Percentiles rank a stretch among this genome's conserved stretches.
These are phyloP conservation scores for Citeromyces matritensis DNA, from an alignment of 805 yeast genomes.

Conservation along the genomic window DNA sequence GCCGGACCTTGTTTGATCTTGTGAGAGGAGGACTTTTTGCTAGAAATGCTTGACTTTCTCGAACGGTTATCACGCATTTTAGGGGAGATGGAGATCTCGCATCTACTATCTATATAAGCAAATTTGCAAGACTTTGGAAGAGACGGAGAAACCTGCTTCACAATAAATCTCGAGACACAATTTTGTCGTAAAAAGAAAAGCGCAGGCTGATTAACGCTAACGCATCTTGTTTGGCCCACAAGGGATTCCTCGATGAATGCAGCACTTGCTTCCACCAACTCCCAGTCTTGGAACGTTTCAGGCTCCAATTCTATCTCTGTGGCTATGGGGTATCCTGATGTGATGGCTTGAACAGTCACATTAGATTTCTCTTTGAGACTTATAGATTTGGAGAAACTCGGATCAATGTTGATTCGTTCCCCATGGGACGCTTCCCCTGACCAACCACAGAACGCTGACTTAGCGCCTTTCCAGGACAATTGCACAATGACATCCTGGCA, in stretches of 20 bases:
- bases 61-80: constrained; percentile 16
- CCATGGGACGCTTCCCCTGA: constrained; percentile 1
- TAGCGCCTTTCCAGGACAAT: neutral
- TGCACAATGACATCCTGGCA: constrained; percentile 2
- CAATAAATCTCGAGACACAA: constrained; percentile 39
- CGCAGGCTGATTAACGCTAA: constrained; percentile 39
- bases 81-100: constrained; percentile 50
- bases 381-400: constrained; percentile 40
- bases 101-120: constrained; percentile 24
- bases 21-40: constrained; percentile 1
- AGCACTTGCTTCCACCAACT: constrained; percentile 72
- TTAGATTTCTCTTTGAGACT: constrained; percentile 25
- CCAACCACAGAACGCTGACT: neutral
- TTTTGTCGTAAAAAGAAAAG: constrained; percentile 60
- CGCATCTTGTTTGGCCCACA: constrained; percentile 69
- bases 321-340: constrained; percentile 32
- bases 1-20: neutral
- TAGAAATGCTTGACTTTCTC: too few relatives aligned
- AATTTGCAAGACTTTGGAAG: constrained; percentile 9
- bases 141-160: constrained; percentile 21
- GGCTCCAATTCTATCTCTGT: constrained; percentile 62
- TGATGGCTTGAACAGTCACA: constrained; percentile 27
- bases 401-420: constrained; percentile 43
- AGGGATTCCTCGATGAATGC: constrained; percentile 58
- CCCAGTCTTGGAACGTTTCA: constrained; percentile 72